Percentiles rank a stretch among this genome's conserved stretches.
These are phyloP conservation scores for Phytophthora tentaculata DNA, from an alignment of 352 stramenopile species.

Conservation along the genomic window DNA sequence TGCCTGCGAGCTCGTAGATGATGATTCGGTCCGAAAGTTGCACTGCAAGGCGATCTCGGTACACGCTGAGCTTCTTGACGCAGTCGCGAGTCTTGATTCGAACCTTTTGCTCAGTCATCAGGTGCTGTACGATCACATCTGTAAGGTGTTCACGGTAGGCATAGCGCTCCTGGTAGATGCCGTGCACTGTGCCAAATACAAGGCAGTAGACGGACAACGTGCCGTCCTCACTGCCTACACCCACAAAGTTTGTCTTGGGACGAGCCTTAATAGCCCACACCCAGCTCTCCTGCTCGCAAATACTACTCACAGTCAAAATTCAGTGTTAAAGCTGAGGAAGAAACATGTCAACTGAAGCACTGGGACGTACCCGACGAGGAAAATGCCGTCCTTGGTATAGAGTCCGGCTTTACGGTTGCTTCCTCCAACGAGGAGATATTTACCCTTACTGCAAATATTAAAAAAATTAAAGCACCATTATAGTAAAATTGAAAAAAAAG, in stretches of 20 bases:
- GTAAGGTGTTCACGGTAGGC: slow-evolving; percentile 95
- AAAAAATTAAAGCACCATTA: not conserved
- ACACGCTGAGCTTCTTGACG: slow-evolving; percentile 95
- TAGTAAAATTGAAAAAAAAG: not conserved
- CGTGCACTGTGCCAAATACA: slow-evolving; percentile 92
- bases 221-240: slow-evolving; percentile 88
- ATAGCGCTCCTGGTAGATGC: slow-evolving; percentile 94
- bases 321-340: not conserved
- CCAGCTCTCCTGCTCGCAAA: slow-evolving; percentile 91
- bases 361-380: slow-evolving; percentile 55
- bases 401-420: slow-evolving; percentile 88
- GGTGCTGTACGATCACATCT: slow-evolving; percentile 95
- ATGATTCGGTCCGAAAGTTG: slow-evolving; percentile 94
- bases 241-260: slow-evolving; percentile 90
- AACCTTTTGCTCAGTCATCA: slow-evolving; percentile 95
- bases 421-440: slow-evolving; percentile 92
- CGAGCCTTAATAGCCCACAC: slow-evolving; percentile 88
- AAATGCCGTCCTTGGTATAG: slow-evolving; percentile 90
- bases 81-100: slow-evolving; percentile 95
- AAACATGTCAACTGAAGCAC: not conserved
- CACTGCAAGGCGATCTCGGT: slow-evolving; percentile 92
- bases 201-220: slow-evolving; percentile 87
- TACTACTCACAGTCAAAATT: slow-evolving; percentile 34
- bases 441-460: slow-evolving; percentile 69
- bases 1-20: slow-evolving; percentile 93